Evolutionary conservation across 1,284 basidiomycete genomes (phyloP).

Genomic region (Polyporus tsugae): DNA sequence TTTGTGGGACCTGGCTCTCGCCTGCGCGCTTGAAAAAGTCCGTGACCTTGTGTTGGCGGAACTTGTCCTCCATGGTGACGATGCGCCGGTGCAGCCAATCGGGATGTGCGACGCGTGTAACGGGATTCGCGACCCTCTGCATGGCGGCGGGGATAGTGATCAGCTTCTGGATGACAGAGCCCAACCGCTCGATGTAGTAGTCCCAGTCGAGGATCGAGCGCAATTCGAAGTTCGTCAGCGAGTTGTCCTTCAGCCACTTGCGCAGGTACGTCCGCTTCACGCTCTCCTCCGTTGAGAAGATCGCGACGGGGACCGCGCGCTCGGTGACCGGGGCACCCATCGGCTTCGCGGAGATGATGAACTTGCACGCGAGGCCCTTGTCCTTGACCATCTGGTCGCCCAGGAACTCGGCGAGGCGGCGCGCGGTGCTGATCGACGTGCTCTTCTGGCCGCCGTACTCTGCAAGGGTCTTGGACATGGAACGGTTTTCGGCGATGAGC

Average conservation of each 20-base stretch:
- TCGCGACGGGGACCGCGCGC: constrained; percentile 97
- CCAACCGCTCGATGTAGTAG: constrained; percentile 98
- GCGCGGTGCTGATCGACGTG: constrained; percentile 97
- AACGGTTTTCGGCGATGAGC: constrained; percentile 98
- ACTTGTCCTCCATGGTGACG: constrained; percentile 91
- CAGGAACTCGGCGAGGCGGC: constrained; percentile 95
- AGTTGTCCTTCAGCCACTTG: constrained; percentile 96
- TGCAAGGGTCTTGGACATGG: constrained; percentile 96
- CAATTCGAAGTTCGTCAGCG: constrained; percentile 89
- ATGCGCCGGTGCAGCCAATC: constrained; percentile 97
- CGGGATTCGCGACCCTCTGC: constrained; percentile 97
- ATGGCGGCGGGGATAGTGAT: constrained; percentile 99
- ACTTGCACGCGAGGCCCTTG: constrained; percentile 98
- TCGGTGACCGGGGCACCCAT: constrained; percentile 96
- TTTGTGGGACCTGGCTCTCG: constrained; percentile 37
- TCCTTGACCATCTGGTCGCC: constrained; percentile 99
- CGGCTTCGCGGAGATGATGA: constrained; percentile 97
- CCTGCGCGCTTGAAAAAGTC: constrained; percentile 85
- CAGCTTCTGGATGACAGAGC: constrained; percentile 98
- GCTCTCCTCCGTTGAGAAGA: constrained; percentile 94
- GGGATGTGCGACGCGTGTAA: constrained; percentile 94
- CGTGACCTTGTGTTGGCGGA: constrained; percentile 97
- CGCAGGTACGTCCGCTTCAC: constrained; percentile 93
- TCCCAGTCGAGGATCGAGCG: constrained; percentile 97
- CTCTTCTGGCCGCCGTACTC: constrained; percentile 98